Percentiles rank a stretch among this genome's conserved stretches.
Conservation (phyloP, 495 filamentous ascomycete genomes). For the Talaromyces ruber region DNA sequence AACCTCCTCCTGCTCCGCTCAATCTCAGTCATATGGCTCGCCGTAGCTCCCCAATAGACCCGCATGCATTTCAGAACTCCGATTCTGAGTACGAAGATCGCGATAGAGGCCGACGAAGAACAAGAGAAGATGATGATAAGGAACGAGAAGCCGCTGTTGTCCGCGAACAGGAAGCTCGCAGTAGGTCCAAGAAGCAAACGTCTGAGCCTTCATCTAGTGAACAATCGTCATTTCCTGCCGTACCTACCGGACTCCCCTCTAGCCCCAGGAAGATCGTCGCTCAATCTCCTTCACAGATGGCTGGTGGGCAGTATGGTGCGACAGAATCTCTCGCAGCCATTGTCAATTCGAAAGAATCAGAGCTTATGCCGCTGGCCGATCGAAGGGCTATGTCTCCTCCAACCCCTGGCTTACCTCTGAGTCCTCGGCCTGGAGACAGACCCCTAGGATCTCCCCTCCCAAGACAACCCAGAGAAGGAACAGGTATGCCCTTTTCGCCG, state of each 20-base stretch:
- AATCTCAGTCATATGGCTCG: slow-evolving; percentile 47
- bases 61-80: slow-evolving; percentile 49
- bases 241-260: slow-evolving; percentile 12
- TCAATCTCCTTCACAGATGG: slow-evolving; percentile 19
- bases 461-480: slow-evolving; percentile 47
- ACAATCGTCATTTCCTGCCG: slow-evolving; percentile 4
- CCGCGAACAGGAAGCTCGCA: slow-evolving; percentile 56
- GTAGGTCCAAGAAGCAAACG: slow-evolving; percentile 57
- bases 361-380: slow-evolving; percentile 13
- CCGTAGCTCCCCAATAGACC: slow-evolving; percentile 32
- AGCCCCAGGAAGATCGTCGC: slow-evolving; percentile 17
- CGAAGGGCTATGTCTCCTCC: slow-evolving; percentile 39
- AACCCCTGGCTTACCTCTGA: slow-evolving; percentile 81
- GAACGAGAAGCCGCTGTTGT: slow-evolving; percentile 59
- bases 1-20: slow-evolving; percentile 77
- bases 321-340: slow-evolving; percentile 28
- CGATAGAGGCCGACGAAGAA: slow-evolving; percentile 73
- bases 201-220: slow-evolving; percentile 15
- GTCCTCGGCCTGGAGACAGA: slow-evolving; percentile 75
- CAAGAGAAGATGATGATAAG: slow-evolving; percentile 78
- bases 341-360: slow-evolving; percentile 21
- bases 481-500: slow-evolving; percentile 43
- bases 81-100: slow-evolving; percentile 80
- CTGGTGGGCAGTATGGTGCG: slow-evolving; percentile 12
- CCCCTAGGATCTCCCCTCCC: slow-evolving; percentile 66